Percentiles rank a stretch among this genome's conserved stretches.
Conservation (phyloP, 768 basidiomycete genomes). For the Bullera alba region DNA sequence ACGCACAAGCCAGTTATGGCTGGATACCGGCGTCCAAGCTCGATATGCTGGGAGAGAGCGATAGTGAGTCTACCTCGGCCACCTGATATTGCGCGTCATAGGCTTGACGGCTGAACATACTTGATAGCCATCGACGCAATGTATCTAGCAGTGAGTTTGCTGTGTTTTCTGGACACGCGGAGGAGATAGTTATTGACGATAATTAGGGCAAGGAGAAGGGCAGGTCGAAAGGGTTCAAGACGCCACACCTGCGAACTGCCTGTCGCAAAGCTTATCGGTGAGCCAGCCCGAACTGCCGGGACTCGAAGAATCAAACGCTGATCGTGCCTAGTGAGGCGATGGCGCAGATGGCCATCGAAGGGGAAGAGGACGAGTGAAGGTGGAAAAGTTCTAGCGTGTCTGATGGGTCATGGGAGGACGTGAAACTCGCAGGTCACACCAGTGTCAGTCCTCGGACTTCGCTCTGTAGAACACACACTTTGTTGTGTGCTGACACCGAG, state of each 20-base stretch:
- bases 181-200: no score
- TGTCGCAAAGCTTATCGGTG: constrained; percentile 61
- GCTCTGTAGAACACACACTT: no score
- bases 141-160: constrained; percentile 52
- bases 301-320: background rate
- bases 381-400: no score
- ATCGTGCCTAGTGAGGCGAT: background rate
- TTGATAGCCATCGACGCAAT: constrained; percentile 59
- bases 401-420: no score
- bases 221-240: constrained; percentile 59
- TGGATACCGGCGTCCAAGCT: constrained; percentile 57
- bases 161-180: background rate
- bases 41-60: constrained; percentile 62
- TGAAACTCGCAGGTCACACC: no score
- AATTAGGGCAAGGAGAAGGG: constrained; percentile 44
- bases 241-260: constrained; percentile 51
- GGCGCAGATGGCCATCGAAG: background rate
- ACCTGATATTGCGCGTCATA: background rate
- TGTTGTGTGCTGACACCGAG: no score
- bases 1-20: constrained; percentile 60
- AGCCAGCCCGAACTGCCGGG: constrained; percentile 31
- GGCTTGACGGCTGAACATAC: background rate
- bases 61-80: constrained; percentile 51
- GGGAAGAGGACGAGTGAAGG: constrained; percentile 1
- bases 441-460: no score